Conservation (phyloP, 208 protist species). For the Chromosphaera perkinsii region DNA sequence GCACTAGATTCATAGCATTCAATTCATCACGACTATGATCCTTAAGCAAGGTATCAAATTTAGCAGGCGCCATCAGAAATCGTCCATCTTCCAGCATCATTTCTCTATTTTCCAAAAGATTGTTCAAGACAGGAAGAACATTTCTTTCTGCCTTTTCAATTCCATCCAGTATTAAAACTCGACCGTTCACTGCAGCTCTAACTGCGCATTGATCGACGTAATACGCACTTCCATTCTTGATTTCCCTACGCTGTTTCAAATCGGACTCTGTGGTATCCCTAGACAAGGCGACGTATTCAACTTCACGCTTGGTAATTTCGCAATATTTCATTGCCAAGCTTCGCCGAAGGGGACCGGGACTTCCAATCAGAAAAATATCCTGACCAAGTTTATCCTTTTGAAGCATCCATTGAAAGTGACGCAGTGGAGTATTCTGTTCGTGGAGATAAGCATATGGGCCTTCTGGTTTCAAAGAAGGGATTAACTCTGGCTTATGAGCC, state of each 20-base stretch:
- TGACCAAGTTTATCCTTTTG: slow-evolving; percentile 82
- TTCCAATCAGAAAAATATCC: slow-evolving; percentile 86
- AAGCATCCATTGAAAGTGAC: slow-evolving; percentile 68
- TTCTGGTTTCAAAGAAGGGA: too few species aligned
- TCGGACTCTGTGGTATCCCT: slow-evolving; percentile 87
- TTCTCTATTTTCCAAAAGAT: slow-evolving; percentile 87
- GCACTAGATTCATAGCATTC: slow-evolving; percentile 68
- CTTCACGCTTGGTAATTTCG: slow-evolving; percentile 40
- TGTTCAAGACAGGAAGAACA: slow-evolving; percentile 74
- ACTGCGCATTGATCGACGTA: slow-evolving; percentile 85
- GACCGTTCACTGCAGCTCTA: slow-evolving; percentile 68
- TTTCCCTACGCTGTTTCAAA: slow-evolving; percentile 65
- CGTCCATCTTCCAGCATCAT: slow-evolving; percentile 85
- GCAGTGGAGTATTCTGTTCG: too few species aligned
- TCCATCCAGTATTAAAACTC: slow-evolving; percentile 85
- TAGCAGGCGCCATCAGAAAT: slow-evolving; percentile 73
- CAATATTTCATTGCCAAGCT: slow-evolving; percentile 65
- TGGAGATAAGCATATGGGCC: too few species aligned
- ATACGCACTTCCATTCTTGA: slow-evolving; percentile 49
- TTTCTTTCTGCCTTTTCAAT: slow-evolving; percentile 87
- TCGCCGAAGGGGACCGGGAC: slow-evolving; percentile 71
- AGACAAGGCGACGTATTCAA: slow-evolving; percentile 77
- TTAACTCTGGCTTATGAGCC: too few species aligned
- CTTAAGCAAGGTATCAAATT: slow-evolving; percentile 74
- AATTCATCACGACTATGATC: slow-evolving; percentile 38